Evolutionary conservation across 345 rosid genomes (phyloP).

Genomic region (Lumnitzera littorea): DNA sequence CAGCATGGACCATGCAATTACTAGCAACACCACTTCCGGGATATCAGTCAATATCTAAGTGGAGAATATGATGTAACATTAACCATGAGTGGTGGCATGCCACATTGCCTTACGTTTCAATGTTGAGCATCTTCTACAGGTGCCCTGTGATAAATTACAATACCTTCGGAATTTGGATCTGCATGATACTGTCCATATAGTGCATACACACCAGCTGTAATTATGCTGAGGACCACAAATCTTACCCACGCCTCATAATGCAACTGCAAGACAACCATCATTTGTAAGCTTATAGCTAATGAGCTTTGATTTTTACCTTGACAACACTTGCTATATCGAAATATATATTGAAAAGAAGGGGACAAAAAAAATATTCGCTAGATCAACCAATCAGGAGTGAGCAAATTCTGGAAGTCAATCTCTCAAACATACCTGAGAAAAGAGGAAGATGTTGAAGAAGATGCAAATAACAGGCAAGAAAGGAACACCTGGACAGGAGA

Average conservation of each 20-base stretch:
- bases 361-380: too few relatives aligned
- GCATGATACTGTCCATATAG: slow-evolving; percentile 84
- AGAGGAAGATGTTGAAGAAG: slow-evolving; percentile 87
- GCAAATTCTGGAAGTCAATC: not conserved
- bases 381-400: too few relatives aligned
- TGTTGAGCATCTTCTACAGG: slow-evolving; percentile 22
- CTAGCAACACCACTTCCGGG: too few relatives aligned
- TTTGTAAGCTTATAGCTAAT: not conserved
- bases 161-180: slow-evolving; percentile 41
- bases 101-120: not conserved
- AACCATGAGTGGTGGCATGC: too few relatives aligned
- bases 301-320: too few relatives aligned
- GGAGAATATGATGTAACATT: too few relatives aligned
- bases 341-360: too few relatives aligned
- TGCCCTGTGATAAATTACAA: slow-evolving; percentile 48
- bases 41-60: too few relatives aligned
- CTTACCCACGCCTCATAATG: slow-evolving; percentile 92
- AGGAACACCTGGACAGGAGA: slow-evolving; percentile 90
- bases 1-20: too few relatives aligned
- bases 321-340: too few relatives aligned
- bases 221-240: slow-evolving; percentile 58
- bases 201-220: slow-evolving; percentile 59
- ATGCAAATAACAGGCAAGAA: slow-evolving; percentile 68
- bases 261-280: slow-evolving; percentile 39
- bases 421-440: slow-evolving; percentile 67